Conservation (phyloP, 805 yeast species). For the Ogataea glucozyma region DNA sequence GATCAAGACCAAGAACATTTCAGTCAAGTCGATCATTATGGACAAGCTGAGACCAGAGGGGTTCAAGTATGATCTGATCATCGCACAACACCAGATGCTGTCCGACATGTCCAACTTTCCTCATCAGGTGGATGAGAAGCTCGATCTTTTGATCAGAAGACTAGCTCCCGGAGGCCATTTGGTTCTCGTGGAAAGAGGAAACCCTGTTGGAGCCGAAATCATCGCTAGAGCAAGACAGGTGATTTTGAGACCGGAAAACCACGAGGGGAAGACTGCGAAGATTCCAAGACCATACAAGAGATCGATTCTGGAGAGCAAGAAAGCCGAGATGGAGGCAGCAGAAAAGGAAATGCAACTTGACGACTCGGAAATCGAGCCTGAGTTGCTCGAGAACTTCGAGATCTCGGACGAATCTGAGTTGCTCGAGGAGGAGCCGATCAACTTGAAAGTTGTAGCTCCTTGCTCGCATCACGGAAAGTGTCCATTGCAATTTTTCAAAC, state of each 20-base stretch:
- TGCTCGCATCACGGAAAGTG: constrained; percentile 86
- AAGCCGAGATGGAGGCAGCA: constrained; percentile 22
- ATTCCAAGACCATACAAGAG: constrained; percentile 69
- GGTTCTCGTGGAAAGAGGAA: constrained; percentile 84
- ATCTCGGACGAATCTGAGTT: constrained; percentile 19
- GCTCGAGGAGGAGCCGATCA: constrained; percentile 36
- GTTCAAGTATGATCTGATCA: constrained; percentile 73
- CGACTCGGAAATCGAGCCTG: constrained; percentile 29
- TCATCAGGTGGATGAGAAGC: constrained; percentile 65
- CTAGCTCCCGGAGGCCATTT: constrained; percentile 79
- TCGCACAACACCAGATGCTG: constrained; percentile 77
- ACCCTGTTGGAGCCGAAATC: constrained; percentile 83
- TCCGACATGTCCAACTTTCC: constrained; percentile 64
- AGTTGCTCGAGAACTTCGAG: constrained; percentile 28
- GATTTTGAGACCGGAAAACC: constrained; percentile 81
- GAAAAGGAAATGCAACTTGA: constrained; percentile 15
- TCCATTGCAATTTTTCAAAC: constrained; percentile 80
- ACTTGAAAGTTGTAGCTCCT: constrained; percentile 77
- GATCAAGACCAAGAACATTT: constrained; percentile 58
- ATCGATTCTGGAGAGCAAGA: constrained; percentile 40
- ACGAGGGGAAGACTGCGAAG: constrained; percentile 54
- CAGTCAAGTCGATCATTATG: constrained; percentile 55
- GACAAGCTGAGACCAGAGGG: constrained; percentile 50
- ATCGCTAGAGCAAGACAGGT: constrained; percentile 89
- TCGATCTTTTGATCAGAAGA: constrained; percentile 58